These are phyloP conservation scores for Vaccinium vitisidaea DNA, from an alignment of 148 eudicot species.

Conservation along the genomic window DNA sequence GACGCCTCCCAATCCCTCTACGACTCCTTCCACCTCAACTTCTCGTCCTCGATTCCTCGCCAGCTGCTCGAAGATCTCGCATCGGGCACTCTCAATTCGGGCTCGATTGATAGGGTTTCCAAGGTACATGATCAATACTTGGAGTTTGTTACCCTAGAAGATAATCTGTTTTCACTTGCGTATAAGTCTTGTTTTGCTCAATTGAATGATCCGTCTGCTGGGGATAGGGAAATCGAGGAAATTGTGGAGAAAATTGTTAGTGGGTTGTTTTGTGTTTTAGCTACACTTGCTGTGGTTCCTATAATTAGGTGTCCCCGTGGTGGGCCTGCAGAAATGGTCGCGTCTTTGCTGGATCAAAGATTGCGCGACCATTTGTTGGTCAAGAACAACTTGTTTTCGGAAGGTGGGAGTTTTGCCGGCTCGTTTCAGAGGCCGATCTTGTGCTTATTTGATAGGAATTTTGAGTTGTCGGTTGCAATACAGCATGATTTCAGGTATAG, in stretches of 20 bases:
- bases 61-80: conserved; percentile 83
- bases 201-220: conserved; percentile 86
- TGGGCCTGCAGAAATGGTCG: conserved; percentile 98
- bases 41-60: conserved; percentile 81
- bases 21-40: conserved; percentile 79
- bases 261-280: conserved; percentile 87
- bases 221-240: conserved; percentile 79
- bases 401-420: conserved; percentile 64
- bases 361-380: conserved; percentile 83
- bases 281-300: conserved; percentile 87
- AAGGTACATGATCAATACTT: conserved; percentile 95
- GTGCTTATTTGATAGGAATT: conserved; percentile 85
- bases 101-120: conserved; percentile 59
- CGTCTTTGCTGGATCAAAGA: conserved; percentile 78
- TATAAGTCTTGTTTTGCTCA: conserved; percentile 71
- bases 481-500: conserved; percentile 97
- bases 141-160: conserved; percentile 89
- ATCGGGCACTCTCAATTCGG: conserved; percentile 51
- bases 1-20: conserved; percentile 66
- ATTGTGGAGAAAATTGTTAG: conserved; percentile 66
- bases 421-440: conserved; percentile 87
- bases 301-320: conserved; percentile 83
- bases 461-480: conserved; percentile 78
- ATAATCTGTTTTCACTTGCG: conserved; percentile 75
- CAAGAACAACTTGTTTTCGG: conserved; percentile 84